Evolutionary conservation across 495 filamentous ascomycete genomes (phyloP), one percentile per base, ranked within the genome.

Genomic region (Penicillium canescens): DNA sequence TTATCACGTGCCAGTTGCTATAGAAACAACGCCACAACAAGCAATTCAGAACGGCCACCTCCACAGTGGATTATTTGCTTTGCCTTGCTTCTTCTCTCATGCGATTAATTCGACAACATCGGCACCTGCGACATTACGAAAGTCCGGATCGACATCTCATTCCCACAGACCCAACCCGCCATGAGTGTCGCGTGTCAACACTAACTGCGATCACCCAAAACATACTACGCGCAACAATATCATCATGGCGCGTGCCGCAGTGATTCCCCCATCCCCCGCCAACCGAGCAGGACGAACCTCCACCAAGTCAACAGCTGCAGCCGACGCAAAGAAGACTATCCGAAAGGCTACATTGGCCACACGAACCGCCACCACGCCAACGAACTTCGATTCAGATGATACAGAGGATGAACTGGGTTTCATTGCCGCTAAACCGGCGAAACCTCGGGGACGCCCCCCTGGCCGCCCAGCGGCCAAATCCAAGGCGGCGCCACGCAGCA

Each of bases 341-440:
- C 64, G 55, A 42, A 61, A 55, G 23, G 55, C 65, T 10, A 60
- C 60, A 36, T 26, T 52, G 13, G 51, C 60, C 6, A 44, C 56
- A n/a, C 48, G 45, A 18, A 41, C 62, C 8, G 63, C 52, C 1
- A 31, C 57, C 6, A 54, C 62, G 1, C 40, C 61, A 7, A 43
- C 42, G 28, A 56, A 65, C 8, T 50, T 47, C 1, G 66, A 67
- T 12, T 54, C 63, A 1, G 73, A 73, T 21, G 72, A 69, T 18
- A 73, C 70, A 13, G 73, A 77, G 26, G 73, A 77, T 58, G 74
- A 77, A 51, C 60, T 77, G 39, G 68, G 60, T 1, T 60, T 70
- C 12, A 61, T 75, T 39, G 66, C 59, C n/a, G 38, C 42, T 3
- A 61, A 56, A 21, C 38, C 59, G 26, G 23, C 59, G 6, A 59